These are phyloP conservation scores for Neurospora sp. DNA, from an alignment of 495 filamentous ascomycete species.

Conservation along the genomic window DNA sequence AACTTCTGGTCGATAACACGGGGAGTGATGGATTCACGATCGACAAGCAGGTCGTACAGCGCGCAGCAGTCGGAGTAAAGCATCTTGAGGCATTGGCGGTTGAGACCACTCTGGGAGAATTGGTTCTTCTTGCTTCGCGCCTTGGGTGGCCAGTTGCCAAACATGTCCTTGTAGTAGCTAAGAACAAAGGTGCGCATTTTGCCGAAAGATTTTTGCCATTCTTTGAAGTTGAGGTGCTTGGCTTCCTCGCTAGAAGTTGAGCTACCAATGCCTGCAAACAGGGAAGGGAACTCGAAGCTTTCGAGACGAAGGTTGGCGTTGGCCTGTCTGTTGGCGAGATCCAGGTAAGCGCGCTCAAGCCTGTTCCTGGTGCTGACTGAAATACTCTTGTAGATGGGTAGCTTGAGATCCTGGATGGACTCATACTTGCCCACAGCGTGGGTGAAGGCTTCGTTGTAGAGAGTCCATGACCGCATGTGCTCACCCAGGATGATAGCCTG, in stretches of 20 bases:
- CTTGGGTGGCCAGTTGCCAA: conserved; percentile 92
- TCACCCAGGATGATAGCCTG: conserved; percentile 85
- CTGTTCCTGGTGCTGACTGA: conserved; percentile 62
- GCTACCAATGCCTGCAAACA: conserved; percentile 82
- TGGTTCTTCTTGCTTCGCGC: conserved; percentile 85
- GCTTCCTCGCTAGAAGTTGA: conserved; percentile 63
- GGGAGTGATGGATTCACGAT: conserved; percentile 52
- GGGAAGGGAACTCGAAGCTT: conserved; percentile 78
- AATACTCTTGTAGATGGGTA: conserved; percentile 58
- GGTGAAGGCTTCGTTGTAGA: conserved; percentile 86
- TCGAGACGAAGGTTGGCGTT: conserved; percentile 58
- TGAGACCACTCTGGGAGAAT: conserved; percentile 76
- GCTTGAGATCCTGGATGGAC: conserved; percentile 55
- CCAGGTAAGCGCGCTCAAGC: conserved; percentile 70
- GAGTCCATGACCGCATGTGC: conserved; percentile 63
- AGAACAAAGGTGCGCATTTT: conserved; percentile 67
- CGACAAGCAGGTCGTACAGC: conserved; percentile 82
- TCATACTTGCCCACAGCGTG: conserved; percentile 90
- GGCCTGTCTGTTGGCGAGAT: conserved; percentile 58
- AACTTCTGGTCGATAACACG: conserved; percentile 45
- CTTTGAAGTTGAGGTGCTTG: conserved; percentile 69
- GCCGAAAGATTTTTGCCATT: conserved; percentile 65
- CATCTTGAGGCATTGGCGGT: conserved; percentile 68
- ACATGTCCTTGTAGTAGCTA: conserved; percentile 67
- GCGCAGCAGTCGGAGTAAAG: conserved; percentile 78